A percentile compares a stretch with the other conserved stretches of the same genome.
Conservation (phyloP, 2,329 filamentous ascomycete genomes). For the Microdochium trichocladiopsis region DNA sequence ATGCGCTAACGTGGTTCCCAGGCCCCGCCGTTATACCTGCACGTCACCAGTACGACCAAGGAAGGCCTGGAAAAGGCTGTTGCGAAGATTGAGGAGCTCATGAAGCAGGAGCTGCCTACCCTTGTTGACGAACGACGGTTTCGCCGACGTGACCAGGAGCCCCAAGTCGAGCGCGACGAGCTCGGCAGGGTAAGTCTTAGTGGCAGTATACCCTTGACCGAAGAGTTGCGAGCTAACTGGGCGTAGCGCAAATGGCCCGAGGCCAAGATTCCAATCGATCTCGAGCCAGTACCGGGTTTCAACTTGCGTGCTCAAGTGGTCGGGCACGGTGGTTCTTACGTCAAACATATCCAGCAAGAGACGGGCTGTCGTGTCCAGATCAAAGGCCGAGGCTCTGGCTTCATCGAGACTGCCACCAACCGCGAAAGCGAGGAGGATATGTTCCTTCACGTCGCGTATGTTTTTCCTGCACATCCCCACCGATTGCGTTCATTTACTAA, state of each 20-base stretch:
- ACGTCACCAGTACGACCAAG: conserved; percentile 89
- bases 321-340: conserved; percentile 86
- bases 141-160: conserved; percentile 70
- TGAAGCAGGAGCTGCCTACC: conserved; percentile 92
- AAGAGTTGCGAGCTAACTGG: conserved; percentile 6
- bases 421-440: conserved; percentile 91
- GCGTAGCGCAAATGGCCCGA: conserved; percentile 97
- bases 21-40: conserved; percentile 91
- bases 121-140: conserved; percentile 92
- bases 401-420: conserved; percentile 82
- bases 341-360: conserved; percentile 96
- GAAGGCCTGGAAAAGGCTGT: conserved; percentile 87
- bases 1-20: conserved; percentile 24
- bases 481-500: conserved; percentile 21
- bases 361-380: conserved; percentile 96
- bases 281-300: conserved; percentile 90
- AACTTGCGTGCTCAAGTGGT: conserved; percentile 96
- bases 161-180: conserved; percentile 73
- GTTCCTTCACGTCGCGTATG: conserved; percentile 92
- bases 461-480: conserved; percentile 10
- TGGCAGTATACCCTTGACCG: not conserved
- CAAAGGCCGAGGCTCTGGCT: conserved; percentile 92
- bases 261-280: conserved; percentile 82
- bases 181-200: conserved; percentile 65
- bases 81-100: conserved; percentile 83